phyloP scores from a whole-genome alignment of 306 rosid genomes.

The Castanospermum australe region DNA sequence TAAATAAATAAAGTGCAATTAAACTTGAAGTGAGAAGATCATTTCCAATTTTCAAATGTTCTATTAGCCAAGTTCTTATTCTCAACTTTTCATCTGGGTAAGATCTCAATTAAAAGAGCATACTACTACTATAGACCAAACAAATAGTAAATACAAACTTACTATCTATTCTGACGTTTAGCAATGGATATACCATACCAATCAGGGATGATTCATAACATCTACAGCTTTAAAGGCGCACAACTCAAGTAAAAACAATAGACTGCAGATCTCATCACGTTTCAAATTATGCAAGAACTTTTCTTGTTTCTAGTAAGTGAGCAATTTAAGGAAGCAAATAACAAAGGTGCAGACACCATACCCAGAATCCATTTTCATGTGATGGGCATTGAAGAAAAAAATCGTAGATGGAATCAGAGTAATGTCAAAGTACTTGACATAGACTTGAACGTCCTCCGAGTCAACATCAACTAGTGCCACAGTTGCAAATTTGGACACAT shows the following conservation, averaged over 20 bases:
- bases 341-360: constrained; percentile 11
- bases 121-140: background rate
- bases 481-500: constrained; percentile 81
- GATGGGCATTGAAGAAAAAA: constrained; percentile 96
- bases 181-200: background rate
- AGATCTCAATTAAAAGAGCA: background rate
- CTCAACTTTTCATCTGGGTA: background rate
- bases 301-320: background rate
- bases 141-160: background rate
- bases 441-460: constrained; percentile 71
- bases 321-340: background rate
- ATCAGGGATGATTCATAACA: background rate
- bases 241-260: background rate
- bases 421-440: constrained; percentile 78
- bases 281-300: background rate
- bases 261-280: background rate
- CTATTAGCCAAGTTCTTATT: background rate
- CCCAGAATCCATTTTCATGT: constrained; percentile 98
- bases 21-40: background rate
- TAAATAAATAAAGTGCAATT: background rate
- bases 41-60: background rate
- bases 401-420: constrained; percentile 71
- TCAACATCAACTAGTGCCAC: constrained; percentile 78
- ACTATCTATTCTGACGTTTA: background rate
- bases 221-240: background rate